Evolutionary conservation across 2,329 filamentous ascomycete genomes (phyloP).

Genomic region (Xylaria sp.): DNA sequence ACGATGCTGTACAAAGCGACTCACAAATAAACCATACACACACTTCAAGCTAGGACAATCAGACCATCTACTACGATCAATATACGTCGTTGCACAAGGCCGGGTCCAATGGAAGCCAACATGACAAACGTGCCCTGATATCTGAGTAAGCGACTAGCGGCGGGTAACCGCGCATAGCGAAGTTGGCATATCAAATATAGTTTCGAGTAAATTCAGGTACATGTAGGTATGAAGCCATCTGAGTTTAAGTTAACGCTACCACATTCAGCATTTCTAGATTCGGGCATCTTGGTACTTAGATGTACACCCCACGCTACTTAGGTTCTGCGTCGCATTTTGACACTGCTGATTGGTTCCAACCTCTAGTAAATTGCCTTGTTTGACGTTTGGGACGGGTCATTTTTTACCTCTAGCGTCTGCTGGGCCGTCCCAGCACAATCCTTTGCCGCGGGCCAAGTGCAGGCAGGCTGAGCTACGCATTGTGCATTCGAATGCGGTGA

Average conservation of each 20-base stretch:
- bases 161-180: conserved; percentile 29
- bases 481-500: conserved; percentile 32
- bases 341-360: conserved; percentile 31
- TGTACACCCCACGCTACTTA: conserved; percentile 26
- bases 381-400: conserved; percentile 32
- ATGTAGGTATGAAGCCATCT: conserved; percentile 16
- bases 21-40: conserved; percentile 20
- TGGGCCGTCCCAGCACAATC: conserved; percentile 31
- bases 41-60: conserved; percentile 8
- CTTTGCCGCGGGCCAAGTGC: conserved; percentile 23
- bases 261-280: conserved; percentile 6
- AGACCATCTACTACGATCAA: conserved; percentile 7
- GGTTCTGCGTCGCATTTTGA: conserved; percentile 17
- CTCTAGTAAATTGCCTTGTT: conserved; percentile 34
- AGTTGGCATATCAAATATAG: background rate
- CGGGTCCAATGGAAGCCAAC: conserved; percentile 11
- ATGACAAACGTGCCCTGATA: conserved; percentile 9
- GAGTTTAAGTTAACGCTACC: conserved; percentile 6
- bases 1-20: conserved; percentile 19
- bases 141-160: conserved; percentile 26
- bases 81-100: conserved; percentile 19
- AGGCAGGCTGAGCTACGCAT: conserved; percentile 23
- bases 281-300: conserved; percentile 8
- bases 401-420: conserved; percentile 29
- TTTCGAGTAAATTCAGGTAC: conserved; percentile 8